These are phyloP conservation scores for Cladophialophora chaetospira DNA, from an alignment of 2,329 filamentous ascomycete genomes.

Conservation along the genomic window DNA sequence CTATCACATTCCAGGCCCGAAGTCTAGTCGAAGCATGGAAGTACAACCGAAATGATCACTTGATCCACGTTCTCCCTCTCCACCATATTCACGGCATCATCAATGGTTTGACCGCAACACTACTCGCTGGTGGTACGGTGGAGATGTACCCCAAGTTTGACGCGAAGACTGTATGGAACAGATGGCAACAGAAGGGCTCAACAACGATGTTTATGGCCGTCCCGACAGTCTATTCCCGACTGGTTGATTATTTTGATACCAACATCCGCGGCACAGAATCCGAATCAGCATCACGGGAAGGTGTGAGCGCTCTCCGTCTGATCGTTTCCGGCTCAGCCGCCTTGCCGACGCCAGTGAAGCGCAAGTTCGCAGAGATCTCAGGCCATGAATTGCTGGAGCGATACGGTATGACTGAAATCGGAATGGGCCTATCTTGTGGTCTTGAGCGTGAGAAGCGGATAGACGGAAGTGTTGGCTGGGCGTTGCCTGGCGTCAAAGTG, in stretches of 20 bases:
- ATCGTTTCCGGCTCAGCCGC: constrained; percentile 48
- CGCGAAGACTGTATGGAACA: constrained; percentile 48
- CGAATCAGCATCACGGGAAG: constrained; percentile 38
- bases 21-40: constrained; percentile 43
- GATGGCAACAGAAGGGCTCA: constrained; percentile 45
- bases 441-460: constrained; percentile 75
- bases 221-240: constrained; percentile 54
- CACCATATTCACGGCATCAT: constrained; percentile 56
- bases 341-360: constrained; percentile 45
- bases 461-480: constrained; percentile 68
- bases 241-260: constrained; percentile 49
- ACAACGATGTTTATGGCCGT: constrained; percentile 55
- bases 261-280: constrained; percentile 39
- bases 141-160: constrained; percentile 53
- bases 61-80: constrained; percentile 54
- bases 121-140: constrained; percentile 50
- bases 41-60: constrained; percentile 46
- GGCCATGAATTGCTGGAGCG: constrained; percentile 49
- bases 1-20: constrained; percentile 39
- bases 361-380: constrained; percentile 45
- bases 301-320: constrained; percentile 37
- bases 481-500: constrained; percentile 51
- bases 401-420: constrained; percentile 84
- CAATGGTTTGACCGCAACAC: constrained; percentile 52
- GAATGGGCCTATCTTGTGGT: constrained; percentile 93